Evolutionary conservation across 306 rosid species (phyloP), one percentile per base, ranked within the genome.

Genomic region (Ormosia emarginata): DNA sequence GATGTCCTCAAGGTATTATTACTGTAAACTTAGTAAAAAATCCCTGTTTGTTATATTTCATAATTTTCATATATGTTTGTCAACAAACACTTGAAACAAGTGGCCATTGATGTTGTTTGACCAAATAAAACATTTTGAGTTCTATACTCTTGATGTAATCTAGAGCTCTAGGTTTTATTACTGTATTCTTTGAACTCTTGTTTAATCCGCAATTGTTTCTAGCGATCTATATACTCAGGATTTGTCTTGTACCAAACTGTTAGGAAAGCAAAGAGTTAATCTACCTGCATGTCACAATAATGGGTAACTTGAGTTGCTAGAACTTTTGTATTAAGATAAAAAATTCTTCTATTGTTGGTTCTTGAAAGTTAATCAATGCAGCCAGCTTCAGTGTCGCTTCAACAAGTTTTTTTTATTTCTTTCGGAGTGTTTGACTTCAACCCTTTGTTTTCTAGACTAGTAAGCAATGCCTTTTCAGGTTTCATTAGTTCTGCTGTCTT

Each of bases 1-100:
- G 86, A 83, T 75, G 91, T 92, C 81, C 89, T 92, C 37, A 71
- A 89, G 94, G 94, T 90, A 89, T 50, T 24, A 24, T 24, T 24
- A 24, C 1, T 24, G 24, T 24, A 24, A 24, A 72, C 77, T 50
- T 33, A 7, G 8, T 47, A 32, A 2, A 57, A 29, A 2, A 44
- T 50, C 47, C 33, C 46, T 8, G 34, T 71, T 71, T 71, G n/a
- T 52, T 52, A 33, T 71, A 37, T 33, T 70, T 8, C n/a, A 47
- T 33, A 14, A 14, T 13, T 71, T 43, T 43, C 49, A 43, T 43
- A 9, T 43, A 43, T 43, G 62, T 13, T 33, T 50, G 2, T 33
- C 62, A 50, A 33, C 15, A 33, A 36, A 8, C 50, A 66, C 6
- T n/a, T 52, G 64, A 37, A 71, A 52, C 10, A 24, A 24, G 24